Percentiles rank a stretch among this genome's conserved stretches.
phyloP scores from a whole-genome alignment of 306 rosid species.

The Herpetospermum pedunculosum region DNA sequence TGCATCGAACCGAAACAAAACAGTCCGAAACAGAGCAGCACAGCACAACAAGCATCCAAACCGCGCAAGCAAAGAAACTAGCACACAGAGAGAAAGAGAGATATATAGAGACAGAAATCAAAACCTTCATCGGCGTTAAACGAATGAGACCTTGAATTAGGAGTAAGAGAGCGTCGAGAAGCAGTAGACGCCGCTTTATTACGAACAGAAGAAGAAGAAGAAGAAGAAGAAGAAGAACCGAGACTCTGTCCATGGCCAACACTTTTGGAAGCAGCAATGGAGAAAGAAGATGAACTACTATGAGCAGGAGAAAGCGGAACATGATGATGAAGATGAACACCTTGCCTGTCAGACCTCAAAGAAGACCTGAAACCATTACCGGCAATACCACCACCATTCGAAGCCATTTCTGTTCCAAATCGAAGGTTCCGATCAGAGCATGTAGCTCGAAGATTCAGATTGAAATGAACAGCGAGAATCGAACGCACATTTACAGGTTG shows the following conservation, averaged over 20 bases:
- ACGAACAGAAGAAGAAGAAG: conserved; percentile 28
- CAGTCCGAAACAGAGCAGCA: neutral
- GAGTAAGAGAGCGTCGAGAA: conserved; percentile 36
- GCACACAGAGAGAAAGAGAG: neutral
- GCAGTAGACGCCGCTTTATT: conserved; percentile 18
- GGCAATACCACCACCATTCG: conserved; percentile 4
- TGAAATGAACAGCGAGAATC: neutral
- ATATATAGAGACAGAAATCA: neutral
- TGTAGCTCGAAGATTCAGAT: neutral
- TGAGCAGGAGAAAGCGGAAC: conserved; percentile 14
- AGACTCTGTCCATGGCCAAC: conserved; percentile 13
- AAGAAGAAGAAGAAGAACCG: too few relatives aligned
- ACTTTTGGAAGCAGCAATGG: conserved; percentile 1
- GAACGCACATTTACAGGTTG: conserved; percentile 2
- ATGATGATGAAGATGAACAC: conserved; percentile 8
- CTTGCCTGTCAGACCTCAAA: conserved; percentile 14
- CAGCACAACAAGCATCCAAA: neutral
- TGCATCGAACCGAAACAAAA: neutral
- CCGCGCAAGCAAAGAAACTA: neutral
- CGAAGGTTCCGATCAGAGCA: neutral
- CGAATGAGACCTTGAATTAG: conserved; percentile 24
- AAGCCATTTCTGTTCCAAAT: conserved; percentile 14
- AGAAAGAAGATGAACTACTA: conserved; percentile 1
- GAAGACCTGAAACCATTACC: conserved; percentile 11
- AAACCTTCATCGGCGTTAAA: conserved; percentile 35